A percentile compares a stretch with the other conserved stretches of the same genome.
Conservation (phyloP, 148 eudicot species). For the Camellia lanceoleosa region DNA sequence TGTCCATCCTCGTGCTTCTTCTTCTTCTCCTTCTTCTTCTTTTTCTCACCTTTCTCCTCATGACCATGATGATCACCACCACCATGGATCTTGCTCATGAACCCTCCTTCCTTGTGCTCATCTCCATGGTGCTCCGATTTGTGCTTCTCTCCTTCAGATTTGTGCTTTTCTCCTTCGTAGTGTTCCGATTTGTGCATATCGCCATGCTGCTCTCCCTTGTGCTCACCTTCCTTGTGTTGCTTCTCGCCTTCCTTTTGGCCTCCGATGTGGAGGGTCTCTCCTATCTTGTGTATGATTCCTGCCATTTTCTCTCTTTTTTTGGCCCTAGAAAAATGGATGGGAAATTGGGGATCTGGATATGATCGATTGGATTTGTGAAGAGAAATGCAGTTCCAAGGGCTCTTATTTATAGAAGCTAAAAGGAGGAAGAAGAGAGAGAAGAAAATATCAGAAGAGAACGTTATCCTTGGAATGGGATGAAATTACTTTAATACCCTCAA, state of each 20-base stretch:
- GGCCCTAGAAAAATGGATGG: neutral
- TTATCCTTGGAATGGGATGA: neutral
- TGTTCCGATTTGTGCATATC: neutral
- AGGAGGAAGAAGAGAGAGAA: neutral
- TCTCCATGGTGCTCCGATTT: neutral
- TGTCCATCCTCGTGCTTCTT: neutral
- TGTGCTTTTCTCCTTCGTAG: neutral
- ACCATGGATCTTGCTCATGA: neutral
- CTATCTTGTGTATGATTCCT: constrained; percentile 9
- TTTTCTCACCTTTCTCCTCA: neutral
- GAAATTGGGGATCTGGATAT: neutral
- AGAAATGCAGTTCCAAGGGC: neutral
- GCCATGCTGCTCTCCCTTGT: neutral
- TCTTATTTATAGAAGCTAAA: neutral
- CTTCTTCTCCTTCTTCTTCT: neutral
- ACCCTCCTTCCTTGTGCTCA: neutral
- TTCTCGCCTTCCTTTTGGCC: constrained; percentile 5
- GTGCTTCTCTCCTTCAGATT: neutral
- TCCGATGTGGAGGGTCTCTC: constrained; percentile 11
- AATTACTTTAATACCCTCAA: neutral
- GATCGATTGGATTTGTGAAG: neutral
- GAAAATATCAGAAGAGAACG: neutral
- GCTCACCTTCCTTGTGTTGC: neutral
- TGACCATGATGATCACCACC: too few relatives aligned
- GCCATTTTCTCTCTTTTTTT: constrained; percentile 1